These are phyloP conservation scores for Torrubiellomyces zombiae DNA, from an alignment of 2,329 filamentous ascomycete genomes.

Conservation along the genomic window DNA sequence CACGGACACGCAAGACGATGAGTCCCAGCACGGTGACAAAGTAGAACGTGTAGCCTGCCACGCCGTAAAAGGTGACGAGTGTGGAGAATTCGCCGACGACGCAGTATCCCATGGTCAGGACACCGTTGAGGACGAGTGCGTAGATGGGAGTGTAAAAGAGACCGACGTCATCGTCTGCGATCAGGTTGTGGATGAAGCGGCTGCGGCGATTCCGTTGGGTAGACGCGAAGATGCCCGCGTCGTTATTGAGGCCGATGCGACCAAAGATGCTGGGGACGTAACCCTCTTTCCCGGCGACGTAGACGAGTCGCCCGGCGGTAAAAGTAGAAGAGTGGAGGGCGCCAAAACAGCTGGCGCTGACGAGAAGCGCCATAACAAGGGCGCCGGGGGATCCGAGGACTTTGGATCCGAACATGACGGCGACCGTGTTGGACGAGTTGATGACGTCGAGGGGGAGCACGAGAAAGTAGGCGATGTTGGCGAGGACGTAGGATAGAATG, in stretches of 20 bases:
- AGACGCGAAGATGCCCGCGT: conserved; percentile 22
- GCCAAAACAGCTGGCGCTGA: conserved; percentile 83
- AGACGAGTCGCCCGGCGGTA: conserved; percentile 80
- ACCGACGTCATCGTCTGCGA: conserved; percentile 62
- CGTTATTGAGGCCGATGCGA: conserved; percentile 52
- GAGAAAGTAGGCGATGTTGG: conserved; percentile 87
- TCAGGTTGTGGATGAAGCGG: conserved; percentile 40
- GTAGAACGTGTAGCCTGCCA: conserved; percentile 94
- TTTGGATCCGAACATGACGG: conserved; percentile 77
- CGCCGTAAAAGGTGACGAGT: conserved; percentile 90
- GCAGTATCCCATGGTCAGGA: conserved; percentile 62
- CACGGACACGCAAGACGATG: conserved; percentile 73
- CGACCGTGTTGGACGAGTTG: conserved; percentile 85
- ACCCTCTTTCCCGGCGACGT: conserved; percentile 87
- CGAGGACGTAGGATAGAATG: conserved; percentile 76
- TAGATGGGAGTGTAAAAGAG: conserved; percentile 91
- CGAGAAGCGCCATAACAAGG: conserved; percentile 71
- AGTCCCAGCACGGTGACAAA: conserved; percentile 88
- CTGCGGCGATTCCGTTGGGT: conserved; percentile 32
- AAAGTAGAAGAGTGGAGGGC: conserved; percentile 90
- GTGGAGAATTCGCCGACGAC: conserved; percentile 80
- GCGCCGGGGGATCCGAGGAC: conserved; percentile 78
- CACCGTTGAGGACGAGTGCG: conserved; percentile 68
- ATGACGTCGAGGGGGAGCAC: conserved; percentile 70
- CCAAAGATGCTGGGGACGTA: conserved; percentile 78